Base-by-base conservation (phyloP, 768 basidiomycete genomes). In the Crassisporium funariophilum region DNA sequence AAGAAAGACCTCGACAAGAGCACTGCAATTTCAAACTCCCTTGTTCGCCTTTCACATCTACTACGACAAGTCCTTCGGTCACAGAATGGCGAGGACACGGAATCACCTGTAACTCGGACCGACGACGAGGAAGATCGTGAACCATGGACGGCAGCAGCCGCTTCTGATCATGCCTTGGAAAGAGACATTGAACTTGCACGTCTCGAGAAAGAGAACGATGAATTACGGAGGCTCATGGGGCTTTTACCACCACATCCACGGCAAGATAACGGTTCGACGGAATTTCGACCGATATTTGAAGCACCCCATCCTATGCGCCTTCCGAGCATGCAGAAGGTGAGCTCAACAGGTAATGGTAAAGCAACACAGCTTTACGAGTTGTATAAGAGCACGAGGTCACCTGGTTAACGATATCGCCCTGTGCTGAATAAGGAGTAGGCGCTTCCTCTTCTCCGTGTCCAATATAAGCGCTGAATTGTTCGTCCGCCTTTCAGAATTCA, bases 131-230 rank as follows among this genome's bases (percentile, higher is more conserved):
- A 73, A 27, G 66, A 69, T 24, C 59, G 66, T 24, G 73, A 72
- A 43, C 69, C 73, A 5, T 75, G 73, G 72, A 64, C 62, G 19
- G 50, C 66, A 12, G 50, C 63, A 2, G 56, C 58, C 33, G 67
- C 69, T 2, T 73, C 78, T n/a, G 91, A 95, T 50, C 80, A 84
- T 73, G 84, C 90, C 1, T 65, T 99, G 52, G 91, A 94, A 58
- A 76, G 95, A 50, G 97, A 98, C 63, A 86, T 84, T 59, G 95
- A 99, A 69, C 81, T 99, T 2, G 80, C 83, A 23, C 76, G 93
- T 41, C 71, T 99, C 31, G 85, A 95, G 68, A 81, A 76, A 54
- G 95, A 99, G 73, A 98, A 99, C 61, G 78, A 81, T 42, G 78
- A 88, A 53, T 68, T 99, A 52, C 76, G 86, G 56, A 75, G 82